phyloP scores from a whole-genome alignment of 2,329 filamentous ascomycete genomes.

The Harringtonia aguacate region DNA sequence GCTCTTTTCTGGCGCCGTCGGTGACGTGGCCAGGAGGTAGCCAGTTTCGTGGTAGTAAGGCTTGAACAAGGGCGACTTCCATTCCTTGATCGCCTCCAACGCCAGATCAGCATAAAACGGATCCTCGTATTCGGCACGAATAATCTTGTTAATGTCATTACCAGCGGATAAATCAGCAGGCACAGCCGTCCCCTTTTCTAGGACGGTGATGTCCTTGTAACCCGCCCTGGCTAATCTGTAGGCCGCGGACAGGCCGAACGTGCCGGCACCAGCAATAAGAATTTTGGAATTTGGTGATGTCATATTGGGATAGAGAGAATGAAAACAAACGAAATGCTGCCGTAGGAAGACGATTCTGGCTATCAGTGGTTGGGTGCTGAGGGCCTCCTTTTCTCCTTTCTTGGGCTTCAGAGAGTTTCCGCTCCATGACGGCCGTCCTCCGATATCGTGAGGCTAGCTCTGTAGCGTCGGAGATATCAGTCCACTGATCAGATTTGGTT shows the following conservation, averaged over 20 bases:
- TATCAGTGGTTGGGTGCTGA: too few relatives aligned
- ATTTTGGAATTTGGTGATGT: too few relatives aligned
- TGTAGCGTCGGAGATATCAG: too few relatives aligned
- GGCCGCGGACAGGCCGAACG: too few relatives aligned
- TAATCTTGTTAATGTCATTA: slow-evolving; percentile 51
- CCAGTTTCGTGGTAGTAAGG: slow-evolving; percentile 37
- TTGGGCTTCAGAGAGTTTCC: too few relatives aligned
- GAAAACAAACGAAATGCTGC: too few relatives aligned
- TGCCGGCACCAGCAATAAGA: too few relatives aligned
- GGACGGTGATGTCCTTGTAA: slow-evolving; percentile 4
- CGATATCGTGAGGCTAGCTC: too few relatives aligned
- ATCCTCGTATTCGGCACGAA: slow-evolving; percentile 44
- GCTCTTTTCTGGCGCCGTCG: slow-evolving; percentile 18
- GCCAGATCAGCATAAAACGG: slow-evolving; percentile 41
- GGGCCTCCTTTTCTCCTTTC: too few relatives aligned
- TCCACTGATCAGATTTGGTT: neutral
- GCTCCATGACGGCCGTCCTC: too few relatives aligned
- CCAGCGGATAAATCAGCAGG: slow-evolving; percentile 29
- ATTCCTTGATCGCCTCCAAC: slow-evolving; percentile 41
- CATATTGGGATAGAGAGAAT: too few relatives aligned
- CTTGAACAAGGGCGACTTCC: slow-evolving; percentile 39
- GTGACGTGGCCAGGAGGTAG: slow-evolving; percentile 34
- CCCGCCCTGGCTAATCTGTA: neutral
- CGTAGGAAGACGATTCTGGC: too few relatives aligned
- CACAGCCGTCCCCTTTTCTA: neutral